phyloP scores from a whole-genome alignment of 805 yeast genomes.

The Wickerhamomyces xylosicus region DNA sequence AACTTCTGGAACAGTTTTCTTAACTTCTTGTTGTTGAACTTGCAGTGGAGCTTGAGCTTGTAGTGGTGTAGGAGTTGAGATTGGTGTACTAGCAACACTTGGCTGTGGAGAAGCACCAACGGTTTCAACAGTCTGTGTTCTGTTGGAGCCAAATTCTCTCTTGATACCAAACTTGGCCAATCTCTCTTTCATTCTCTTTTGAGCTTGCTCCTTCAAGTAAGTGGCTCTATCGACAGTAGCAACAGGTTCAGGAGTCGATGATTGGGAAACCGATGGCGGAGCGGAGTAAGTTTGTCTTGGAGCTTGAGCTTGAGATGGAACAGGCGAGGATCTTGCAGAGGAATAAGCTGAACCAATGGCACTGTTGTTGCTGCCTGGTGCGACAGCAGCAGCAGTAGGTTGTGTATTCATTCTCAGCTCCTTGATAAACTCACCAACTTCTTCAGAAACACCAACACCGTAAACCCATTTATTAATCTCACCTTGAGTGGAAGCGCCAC shows the following conservation, averaged over 20 bases:
- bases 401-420: slow-evolving; percentile 29
- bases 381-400: slow-evolving; percentile 3
- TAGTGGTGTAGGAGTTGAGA: neutral
- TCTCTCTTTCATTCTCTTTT: slow-evolving; percentile 74
- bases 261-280: neutral
- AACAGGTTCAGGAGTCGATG: slow-evolving; percentile 11
- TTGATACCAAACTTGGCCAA: slow-evolving; percentile 65
- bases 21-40: slow-evolving; percentile 3
- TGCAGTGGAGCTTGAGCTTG: slow-evolving; percentile 1
- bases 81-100: no score
- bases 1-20: slow-evolving; percentile 1
- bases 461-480: slow-evolving; percentile 70
- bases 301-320: slow-evolving; percentile 11
- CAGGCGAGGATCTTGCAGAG: slow-evolving; percentile 12
- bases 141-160: slow-evolving; percentile 22
- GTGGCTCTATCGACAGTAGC: slow-evolving; percentile 65
- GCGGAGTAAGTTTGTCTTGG: slow-evolving; percentile 17
- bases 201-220: slow-evolving; percentile 74
- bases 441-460: slow-evolving; percentile 67
- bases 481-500: slow-evolving; percentile 26
- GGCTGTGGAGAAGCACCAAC: neutral
- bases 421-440: slow-evolving; percentile 52
- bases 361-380: no score
- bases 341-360: slow-evolving; percentile 9
- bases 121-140: slow-evolving; percentile 5